phyloP scores from a whole-genome alignment of 805 yeast species.

The Yarrowia yakushimensis region DNA sequence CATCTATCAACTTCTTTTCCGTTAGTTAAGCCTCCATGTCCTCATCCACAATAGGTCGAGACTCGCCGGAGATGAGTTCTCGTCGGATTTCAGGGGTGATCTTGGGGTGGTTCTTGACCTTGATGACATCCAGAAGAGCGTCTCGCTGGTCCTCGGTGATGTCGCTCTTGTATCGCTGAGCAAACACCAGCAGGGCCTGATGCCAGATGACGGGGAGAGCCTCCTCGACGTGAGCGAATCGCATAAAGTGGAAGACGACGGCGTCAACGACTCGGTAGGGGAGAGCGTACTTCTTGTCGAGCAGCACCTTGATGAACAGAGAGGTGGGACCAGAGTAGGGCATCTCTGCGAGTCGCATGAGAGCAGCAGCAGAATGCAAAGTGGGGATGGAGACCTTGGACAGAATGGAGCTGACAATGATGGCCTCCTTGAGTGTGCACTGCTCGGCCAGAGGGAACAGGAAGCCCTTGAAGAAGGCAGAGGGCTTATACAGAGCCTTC shows the following conservation, averaged over 20 bases:
- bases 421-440: conserved; percentile 89
- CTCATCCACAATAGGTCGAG: conserved; percentile 28
- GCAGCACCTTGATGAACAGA: conserved; percentile 79
- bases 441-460: conserved; percentile 80
- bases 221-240: conserved; percentile 51
- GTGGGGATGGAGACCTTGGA: conserved; percentile 90
- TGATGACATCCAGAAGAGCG: conserved; percentile 81
- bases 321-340: conserved; percentile 87
- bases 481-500: conserved; percentile 92
- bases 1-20: background rate
- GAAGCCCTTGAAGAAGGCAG: conserved; percentile 96
- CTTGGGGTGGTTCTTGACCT: conserved; percentile 82
- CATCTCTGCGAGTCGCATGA: conserved; percentile 74
- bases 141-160: conserved; percentile 98
- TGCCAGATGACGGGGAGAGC: conserved; percentile 95
- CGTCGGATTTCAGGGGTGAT: conserved; percentile 94
- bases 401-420: conserved; percentile 88
- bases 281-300: conserved; percentile 93
- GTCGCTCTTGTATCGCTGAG: conserved; percentile 94
- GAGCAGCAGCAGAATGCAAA: conserved; percentile 92
- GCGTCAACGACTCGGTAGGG: conserved; percentile 97
- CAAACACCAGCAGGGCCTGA: conserved; percentile 89
- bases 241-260: conserved; percentile 88
- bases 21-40: conserved; percentile 27
- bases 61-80: conserved; percentile 79